phyloP scores from a whole-genome alignment of 2,329 filamentous ascomycete genomes.

The Fusarium incarnatum region DNA sequence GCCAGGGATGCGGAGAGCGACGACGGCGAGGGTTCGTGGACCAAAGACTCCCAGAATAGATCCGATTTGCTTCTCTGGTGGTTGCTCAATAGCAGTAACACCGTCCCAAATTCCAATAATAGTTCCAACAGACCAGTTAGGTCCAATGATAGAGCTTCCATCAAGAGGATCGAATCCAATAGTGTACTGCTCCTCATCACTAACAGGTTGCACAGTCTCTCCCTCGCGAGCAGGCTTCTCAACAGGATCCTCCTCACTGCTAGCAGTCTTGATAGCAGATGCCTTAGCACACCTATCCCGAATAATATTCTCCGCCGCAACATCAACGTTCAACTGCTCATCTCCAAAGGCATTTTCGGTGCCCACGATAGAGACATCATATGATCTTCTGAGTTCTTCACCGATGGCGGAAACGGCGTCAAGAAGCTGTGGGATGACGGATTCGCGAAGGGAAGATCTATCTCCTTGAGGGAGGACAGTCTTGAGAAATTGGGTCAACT shows the following conservation, averaged over 20 bases:
- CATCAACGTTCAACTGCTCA: slow-evolving; percentile 69
- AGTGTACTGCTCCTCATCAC: slow-evolving; percentile 61
- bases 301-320: slow-evolving; percentile 62
- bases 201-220: background rate
- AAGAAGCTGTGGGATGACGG: slow-evolving; percentile 63
- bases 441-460: slow-evolving; percentile 53
- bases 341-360: slow-evolving; percentile 69
- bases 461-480: slow-evolving; percentile 38
- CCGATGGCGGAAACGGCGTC: slow-evolving; percentile 59
- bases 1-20: slow-evolving; percentile 64
- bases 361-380: slow-evolving; percentile 60
- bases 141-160: slow-evolving; percentile 69
- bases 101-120: slow-evolving; percentile 72
- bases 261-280: slow-evolving; percentile 61
- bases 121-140: slow-evolving; percentile 69
- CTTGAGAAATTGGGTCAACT: slow-evolving; percentile 19
- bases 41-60: slow-evolving; percentile 66
- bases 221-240: slow-evolving; percentile 52
- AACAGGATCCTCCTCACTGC: slow-evolving; percentile 71
- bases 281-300: slow-evolving; percentile 59
- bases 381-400: slow-evolving; percentile 56
- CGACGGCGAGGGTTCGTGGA: slow-evolving; percentile 65
- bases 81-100: slow-evolving; percentile 57
- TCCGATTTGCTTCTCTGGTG: slow-evolving; percentile 58
- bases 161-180: slow-evolving; percentile 73